A percentile compares a stretch with the other conserved stretches of the same genome.
These are phyloP conservation scores for Fusarium abutilonis DNA, from an alignment of 2,329 filamentous ascomycete species.

Conservation along the genomic window DNA sequence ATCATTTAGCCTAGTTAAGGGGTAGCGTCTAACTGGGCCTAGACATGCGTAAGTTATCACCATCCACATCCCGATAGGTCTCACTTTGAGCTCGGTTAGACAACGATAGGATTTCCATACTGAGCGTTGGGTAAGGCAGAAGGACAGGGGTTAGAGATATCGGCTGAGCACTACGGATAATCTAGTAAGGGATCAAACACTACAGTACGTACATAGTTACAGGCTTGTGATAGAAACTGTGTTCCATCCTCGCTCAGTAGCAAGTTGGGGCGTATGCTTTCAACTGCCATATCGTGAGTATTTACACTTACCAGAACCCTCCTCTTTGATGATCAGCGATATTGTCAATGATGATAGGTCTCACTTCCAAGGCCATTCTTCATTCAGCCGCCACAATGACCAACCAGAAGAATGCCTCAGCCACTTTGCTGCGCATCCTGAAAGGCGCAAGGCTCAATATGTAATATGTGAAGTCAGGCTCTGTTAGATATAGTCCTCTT, in stretches of 20 bases:
- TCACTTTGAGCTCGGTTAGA: neutral
- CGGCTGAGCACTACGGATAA: too few species aligned
- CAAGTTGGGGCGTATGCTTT: neutral
- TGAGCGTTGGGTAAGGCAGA: neutral
- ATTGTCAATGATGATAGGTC: too few species aligned
- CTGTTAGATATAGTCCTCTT: neutral
- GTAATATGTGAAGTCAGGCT: neutral
- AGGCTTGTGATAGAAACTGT: too few species aligned
- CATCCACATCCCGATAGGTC: neutral
- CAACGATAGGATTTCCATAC: conserved; percentile 1
- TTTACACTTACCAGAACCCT: neutral
- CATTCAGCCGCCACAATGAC: neutral
- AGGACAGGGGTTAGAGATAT: neutral
- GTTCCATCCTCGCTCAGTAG: neutral
- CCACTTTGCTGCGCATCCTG: neutral
- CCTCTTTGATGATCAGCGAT: neutral
- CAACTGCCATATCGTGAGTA: neutral
- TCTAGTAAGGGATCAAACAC: too few species aligned
- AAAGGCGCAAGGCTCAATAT: neutral
- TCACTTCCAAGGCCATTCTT: neutral
- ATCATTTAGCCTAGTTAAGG: conserved; percentile 9
- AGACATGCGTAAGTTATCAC: neutral
- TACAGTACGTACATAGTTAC: too few species aligned
- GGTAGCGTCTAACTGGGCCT: conserved; percentile 8
- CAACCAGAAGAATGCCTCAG: neutral